A percentile compares a stretch with the other conserved stretches of the same genome.
Conservation (phyloP, 176 grass and related monocot species). For the Rhipidocladum racemiflorum region DNA sequence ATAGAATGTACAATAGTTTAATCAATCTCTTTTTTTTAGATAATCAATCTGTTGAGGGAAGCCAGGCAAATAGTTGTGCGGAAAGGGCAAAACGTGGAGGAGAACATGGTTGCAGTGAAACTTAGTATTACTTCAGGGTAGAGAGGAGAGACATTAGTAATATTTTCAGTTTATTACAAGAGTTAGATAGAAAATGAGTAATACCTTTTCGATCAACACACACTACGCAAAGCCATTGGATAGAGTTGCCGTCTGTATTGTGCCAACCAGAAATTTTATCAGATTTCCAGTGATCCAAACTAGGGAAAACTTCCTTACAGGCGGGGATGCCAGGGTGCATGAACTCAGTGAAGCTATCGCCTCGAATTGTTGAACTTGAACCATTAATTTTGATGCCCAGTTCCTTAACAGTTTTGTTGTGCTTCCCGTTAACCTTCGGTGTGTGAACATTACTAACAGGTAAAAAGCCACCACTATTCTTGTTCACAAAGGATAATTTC, state of each 20-base stretch:
- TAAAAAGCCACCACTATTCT: constrained; percentile 50
- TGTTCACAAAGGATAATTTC: constrained; percentile 40
- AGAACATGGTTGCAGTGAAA: constrained; percentile 11
- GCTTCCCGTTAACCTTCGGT: constrained; percentile 69
- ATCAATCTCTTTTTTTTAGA: neutral
- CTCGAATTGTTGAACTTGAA: constrained; percentile 48
- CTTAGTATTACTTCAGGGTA: neutral
- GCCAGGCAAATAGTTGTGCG: constrained; percentile 15
- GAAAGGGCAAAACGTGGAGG: neutral
- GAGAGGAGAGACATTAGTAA: neutral
- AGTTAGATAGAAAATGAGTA: constrained; percentile 9
- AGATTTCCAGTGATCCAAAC: constrained; percentile 91
- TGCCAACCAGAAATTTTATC: constrained; percentile 87
- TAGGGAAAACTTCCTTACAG: constrained; percentile 58
- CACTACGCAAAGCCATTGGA: constrained; percentile 86
- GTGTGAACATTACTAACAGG: constrained; percentile 48
- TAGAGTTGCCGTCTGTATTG: constrained; percentile 59
- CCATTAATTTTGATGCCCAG: constrained; percentile 74
- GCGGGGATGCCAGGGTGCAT: constrained; percentile 40
- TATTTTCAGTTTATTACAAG: constrained; percentile 8
- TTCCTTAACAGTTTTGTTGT: constrained; percentile 55
- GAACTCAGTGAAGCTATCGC: constrained; percentile 44
- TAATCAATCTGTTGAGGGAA: neutral
- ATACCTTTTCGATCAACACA: constrained; percentile 85
- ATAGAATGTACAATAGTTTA: neutral